These are phyloP conservation scores for Nidula microcarpa DNA, from an alignment of 768 basidiomycete species.

Conservation along the genomic window DNA sequence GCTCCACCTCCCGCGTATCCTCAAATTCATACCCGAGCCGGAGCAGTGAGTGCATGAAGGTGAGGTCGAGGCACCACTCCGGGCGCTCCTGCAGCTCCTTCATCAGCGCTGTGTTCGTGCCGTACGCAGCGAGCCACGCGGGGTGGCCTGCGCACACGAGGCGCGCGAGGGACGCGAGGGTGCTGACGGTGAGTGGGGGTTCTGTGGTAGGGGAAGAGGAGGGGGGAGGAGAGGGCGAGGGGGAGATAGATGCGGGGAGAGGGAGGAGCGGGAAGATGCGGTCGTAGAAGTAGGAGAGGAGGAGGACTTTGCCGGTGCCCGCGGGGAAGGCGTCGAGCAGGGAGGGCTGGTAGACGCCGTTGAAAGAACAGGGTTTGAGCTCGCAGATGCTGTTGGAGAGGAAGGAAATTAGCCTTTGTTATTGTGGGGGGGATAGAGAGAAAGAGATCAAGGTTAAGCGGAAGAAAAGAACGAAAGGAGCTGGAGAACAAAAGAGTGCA, in stretches of 20 bases:
- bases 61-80: slow-evolving; percentile 94
- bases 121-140: slow-evolving; percentile 56
- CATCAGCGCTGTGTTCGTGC: slow-evolving; percentile 25
- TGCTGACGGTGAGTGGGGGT: slow-evolving; percentile 41
- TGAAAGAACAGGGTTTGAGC: slow-evolving; percentile 92
- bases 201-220: slow-evolving; percentile 4
- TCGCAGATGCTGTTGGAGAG: slow-evolving; percentile 64
- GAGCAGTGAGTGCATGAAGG: slow-evolving; percentile 89
- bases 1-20: slow-evolving; percentile 59
- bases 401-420: too few relatives aligned
- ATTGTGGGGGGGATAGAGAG: too few relatives aligned
- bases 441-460: too few relatives aligned
- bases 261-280: slow-evolving; percentile 76
- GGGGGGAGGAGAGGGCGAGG: slow-evolving; percentile 7
- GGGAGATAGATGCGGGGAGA: slow-evolving; percentile 3
- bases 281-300: slow-evolving; percentile 99
- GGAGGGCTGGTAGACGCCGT: slow-evolving; percentile 96
- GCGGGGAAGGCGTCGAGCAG: slow-evolving; percentile 82
- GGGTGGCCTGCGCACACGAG: slow-evolving; percentile 70
- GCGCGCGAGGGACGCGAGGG: slow-evolving; percentile 61
- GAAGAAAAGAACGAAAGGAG: too few relatives aligned
- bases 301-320: slow-evolving; percentile 79
- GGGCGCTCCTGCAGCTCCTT: slow-evolving; percentile 78
- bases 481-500: too few relatives aligned
- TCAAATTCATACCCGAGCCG: slow-evolving; percentile 89